Base-by-base conservation (phyloP, 208 protist genomes). In the Leptomonas pyrrhocoris region DNA sequence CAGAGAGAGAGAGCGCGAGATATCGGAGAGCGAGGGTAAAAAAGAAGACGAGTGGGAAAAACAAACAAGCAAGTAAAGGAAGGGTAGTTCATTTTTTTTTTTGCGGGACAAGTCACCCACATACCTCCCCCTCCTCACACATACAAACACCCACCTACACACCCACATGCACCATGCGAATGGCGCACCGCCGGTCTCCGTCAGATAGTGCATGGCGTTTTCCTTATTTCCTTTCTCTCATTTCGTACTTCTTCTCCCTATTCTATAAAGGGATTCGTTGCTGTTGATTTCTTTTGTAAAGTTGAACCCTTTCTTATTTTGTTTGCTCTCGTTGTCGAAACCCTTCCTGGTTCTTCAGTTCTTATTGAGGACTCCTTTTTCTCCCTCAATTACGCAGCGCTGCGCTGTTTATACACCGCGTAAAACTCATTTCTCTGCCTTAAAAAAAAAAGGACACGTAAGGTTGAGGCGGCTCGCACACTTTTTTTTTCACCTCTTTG, bases 281-380 rank as follows among this genome's bases (percentile, higher is more conserved):
- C 23, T n/a, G 36, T 48, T 54, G 51, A 34, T 69, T 57, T 54
- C 31, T 69, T 69, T 57, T 57, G 11, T 40, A 57, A 27, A 53
- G 21, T 30, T 21, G 30, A 69, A 13, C n/a, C 21, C 6, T 25
- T 42, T 42, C 9, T 13, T 42, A 15, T 42, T 28, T 13, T 59
- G 21, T 51, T 70, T 50, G 9, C 21, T 21, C 45, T 50, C n/a
- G 7, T 50, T 27, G 11, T 59, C 45, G 25, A 40, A 40, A 23
- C 28, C 18, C 30, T 59, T 27, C 27, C 11, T 40, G 7, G 12
- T 18, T 50, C 45, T 23, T 18, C 8, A 50, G n/a, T 23, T 34
- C 31, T 19, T 59, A 8, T 60, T 30, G n/a, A n/a, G 23, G 13
- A n/a, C 30, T 40, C 21, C 8, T 61, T 27, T 40, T 23, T 61